Base-by-base conservation (phyloP, 352 stramenopile species). In the Globisporangium viniferum region DNA sequence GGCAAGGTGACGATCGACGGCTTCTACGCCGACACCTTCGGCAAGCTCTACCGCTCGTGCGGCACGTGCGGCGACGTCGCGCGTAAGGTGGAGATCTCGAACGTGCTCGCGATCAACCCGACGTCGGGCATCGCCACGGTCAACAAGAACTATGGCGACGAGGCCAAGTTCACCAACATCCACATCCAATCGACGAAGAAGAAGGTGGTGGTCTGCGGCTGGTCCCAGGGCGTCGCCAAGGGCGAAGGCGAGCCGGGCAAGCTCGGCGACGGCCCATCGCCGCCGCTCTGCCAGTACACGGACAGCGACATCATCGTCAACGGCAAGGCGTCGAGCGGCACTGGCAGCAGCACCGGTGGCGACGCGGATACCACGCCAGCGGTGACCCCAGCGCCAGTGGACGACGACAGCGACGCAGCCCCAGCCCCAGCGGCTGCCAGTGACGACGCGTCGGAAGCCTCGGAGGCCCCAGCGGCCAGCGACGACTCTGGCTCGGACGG, bases 41-140 rank as follows among this genome's bases (percentile, higher is more conserved):
- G 73, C 24, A 77, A 75, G 59, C 66, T 77, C 27, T 76, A 74
- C 53, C 73, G 73, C 14, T 79, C 73, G 41, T 79, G 73, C 35
- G 71, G 73, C 57, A 77, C 64, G 36, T 79, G 70, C 49, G 68
- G 68, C 44, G 33, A 64, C 33, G 64, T 69, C 44, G 55, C 69
- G 33, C 73, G 73, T n/a, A 56, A 63, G 15, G 71, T 78, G 3
- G 46, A 36, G 3, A 51, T 80, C 27, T 76, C 71, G 15, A 80
- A 80, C 63, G 67, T 80, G 35, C 59, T 72, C 18, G 73, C 68
- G 14, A 64, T 80, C 49, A 62, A 71, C 54, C 74, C 71, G 22
- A 73, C 62, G 22, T 44, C 62, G n/a, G 44, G 54, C 12, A 57
- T 80, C 39, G 68, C 72, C 9, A 68, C 68, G 18, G 71, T 80